Conservation (phyloP, 2,329 filamentous ascomycete genomes). For the Botryotinia calthae region DNA sequence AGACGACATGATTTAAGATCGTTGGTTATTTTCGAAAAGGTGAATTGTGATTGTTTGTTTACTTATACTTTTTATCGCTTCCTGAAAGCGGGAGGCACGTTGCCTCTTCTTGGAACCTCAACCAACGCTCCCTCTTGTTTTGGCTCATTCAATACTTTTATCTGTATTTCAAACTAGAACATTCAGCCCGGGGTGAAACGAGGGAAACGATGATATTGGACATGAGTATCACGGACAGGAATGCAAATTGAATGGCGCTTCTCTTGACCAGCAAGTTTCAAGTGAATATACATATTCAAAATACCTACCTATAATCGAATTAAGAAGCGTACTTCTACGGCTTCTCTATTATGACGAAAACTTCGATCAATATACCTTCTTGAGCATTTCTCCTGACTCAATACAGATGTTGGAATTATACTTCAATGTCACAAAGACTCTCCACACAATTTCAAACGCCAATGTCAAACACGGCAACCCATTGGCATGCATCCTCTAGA, state of each 20-base stretch:
- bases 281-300: too few species aligned
- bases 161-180: neutral
- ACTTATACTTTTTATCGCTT: neutral
- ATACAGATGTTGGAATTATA: neutral
- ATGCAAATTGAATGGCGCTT: neutral
- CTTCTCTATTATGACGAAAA: neutral
- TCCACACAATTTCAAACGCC: neutral
- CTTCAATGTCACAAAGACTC: neutral
- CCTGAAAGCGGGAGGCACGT: conserved; percentile 6
- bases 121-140: neutral
- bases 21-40: neutral
- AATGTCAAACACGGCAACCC: neutral
- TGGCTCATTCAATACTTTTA: too few species aligned
- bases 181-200: neutral
- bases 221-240: neutral
- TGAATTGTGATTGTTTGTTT: neutral
- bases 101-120: neutral
- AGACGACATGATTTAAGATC: neutral
- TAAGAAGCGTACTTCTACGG: neutral
- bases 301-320: neutral
- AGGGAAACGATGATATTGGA: neutral
- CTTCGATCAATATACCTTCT: neutral
- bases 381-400: neutral
- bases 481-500: neutral
- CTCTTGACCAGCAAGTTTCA: neutral